Evolutionary conservation across 495 filamentous ascomycete species (phyloP), one percentile per base, ranked within the genome.

Genomic region (Chaetomium cochliodes): DNA sequence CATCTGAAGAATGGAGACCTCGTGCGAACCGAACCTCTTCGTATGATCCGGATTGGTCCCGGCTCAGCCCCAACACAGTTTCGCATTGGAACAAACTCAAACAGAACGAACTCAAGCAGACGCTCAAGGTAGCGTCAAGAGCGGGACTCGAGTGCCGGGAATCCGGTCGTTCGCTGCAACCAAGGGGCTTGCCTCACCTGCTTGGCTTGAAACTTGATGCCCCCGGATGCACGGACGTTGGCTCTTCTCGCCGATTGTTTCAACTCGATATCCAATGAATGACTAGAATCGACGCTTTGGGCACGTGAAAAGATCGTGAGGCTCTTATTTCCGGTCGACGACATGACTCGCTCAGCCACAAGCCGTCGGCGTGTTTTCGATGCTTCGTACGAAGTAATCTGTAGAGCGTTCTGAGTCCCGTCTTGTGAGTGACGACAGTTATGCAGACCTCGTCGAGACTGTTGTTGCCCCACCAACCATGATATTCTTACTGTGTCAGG

Each of bases 161-260:
- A 49, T n/a, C 30, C 26, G 7, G 20, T 50, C 25, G 9, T 20
- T 30, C n/a, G 41, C 20, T 56, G 33, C 30, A 37, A 37, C 53
- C 54, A 22, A 26, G 25, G 4, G 58, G 44, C 28, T 13, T 33
- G 58, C 46, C 46, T 49, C 58, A 60, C 46, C 58, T 3, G 2
- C 46, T 60, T n/a, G 28, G 46, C 22, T 16, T 60, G 58, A 60
- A 60, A 60, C 58, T n/a, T 51, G 5, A 9, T 18, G 30, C 7
- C 41, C 41, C 25, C 57, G 20, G 18, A 23, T 44, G 58, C 46
- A 51, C 46, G 46, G 58, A 51, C 58, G 5, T 20, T 46, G 39
- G 55, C 18, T 22, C n/a, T 18, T 18, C 37, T 42, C 20, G 5
- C 39, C 22, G 42, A 20, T 26, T 50, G 44, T 51, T 60, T 60